Conservation (phyloP, 257 asterid species). For the Ballota nigra region DNA sequence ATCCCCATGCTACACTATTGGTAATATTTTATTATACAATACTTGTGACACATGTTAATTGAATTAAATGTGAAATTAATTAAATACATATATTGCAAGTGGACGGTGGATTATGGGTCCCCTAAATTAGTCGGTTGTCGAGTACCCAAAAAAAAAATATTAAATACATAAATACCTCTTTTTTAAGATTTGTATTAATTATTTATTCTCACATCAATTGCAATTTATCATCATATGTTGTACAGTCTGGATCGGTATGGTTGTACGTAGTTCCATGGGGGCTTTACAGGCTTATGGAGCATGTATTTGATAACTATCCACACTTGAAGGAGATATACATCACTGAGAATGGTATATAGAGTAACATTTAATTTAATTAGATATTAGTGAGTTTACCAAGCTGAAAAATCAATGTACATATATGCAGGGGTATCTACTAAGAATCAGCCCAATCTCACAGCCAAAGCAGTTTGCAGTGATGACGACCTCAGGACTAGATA, state of each 20-base stretch:
- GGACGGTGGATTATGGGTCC: too few relatives aligned
- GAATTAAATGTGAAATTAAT: too few relatives aligned
- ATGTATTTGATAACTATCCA: neutral
- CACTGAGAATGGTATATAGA: slow-evolving; percentile 28
- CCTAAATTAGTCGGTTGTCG: too few relatives aligned
- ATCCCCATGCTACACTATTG: too few relatives aligned
- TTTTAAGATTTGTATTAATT: neutral
- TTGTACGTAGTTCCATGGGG: slow-evolving; percentile 19
- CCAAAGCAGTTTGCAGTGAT: neutral
- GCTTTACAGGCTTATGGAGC: neutral
- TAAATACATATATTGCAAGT: too few relatives aligned
- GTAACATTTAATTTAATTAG: neutral
- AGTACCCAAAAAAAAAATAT: too few relatives aligned
- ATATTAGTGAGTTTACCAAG: neutral
- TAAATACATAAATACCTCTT: too few relatives aligned
- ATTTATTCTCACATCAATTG: too few relatives aligned
- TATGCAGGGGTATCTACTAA: neutral
- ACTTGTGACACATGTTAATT: too few relatives aligned
- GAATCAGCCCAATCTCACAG: neutral
- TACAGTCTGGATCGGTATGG: slow-evolving; percentile 8
- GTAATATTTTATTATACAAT: too few relatives aligned
- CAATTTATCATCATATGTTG: neutral
- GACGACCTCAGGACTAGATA: slow-evolving; percentile 6
- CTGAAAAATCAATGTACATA: neutral
- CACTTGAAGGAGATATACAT: slow-evolving; percentile 5